phyloP scores from a whole-genome alignment of 2,329 filamentous ascomycete genomes.

The Xylaria sp. region DNA sequence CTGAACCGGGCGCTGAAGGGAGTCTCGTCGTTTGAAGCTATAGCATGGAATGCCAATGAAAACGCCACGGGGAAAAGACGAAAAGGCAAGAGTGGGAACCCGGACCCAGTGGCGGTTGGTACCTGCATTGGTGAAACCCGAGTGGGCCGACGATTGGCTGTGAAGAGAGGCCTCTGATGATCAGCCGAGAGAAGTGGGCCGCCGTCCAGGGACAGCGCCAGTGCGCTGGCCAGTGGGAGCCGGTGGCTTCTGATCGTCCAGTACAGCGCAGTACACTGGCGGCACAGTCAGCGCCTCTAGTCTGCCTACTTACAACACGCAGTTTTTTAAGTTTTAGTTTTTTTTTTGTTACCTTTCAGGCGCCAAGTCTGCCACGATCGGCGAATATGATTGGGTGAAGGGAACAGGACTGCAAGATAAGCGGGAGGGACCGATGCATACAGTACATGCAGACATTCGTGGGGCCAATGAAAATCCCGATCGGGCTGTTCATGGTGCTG shows the following conservation, averaged over 20 bases:
- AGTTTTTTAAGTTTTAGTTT: too few relatives aligned
- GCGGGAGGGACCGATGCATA: not conserved
- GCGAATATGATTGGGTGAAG: not conserved
- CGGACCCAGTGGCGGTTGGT: constrained; percentile 13
- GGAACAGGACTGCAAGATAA: not conserved
- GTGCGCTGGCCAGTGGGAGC: not conserved
- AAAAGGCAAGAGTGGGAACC: not conserved
- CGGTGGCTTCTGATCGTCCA: constrained; percentile 4
- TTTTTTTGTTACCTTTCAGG: too few relatives aligned
- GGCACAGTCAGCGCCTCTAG: not conserved
- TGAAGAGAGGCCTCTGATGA: not conserved
- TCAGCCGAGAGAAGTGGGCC: constrained; percentile 6
- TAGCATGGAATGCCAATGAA: constrained; percentile 7
- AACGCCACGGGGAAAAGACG: not conserved
- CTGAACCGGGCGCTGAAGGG: too few relatives aligned
- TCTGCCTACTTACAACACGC: not conserved
- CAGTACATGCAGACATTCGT: not conserved
- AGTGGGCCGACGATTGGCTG: constrained; percentile 14
- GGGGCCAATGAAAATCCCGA: not conserved
- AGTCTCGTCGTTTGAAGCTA: not conserved
- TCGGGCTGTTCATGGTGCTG: not conserved
- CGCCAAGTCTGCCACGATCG: too few relatives aligned
- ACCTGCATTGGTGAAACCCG: constrained; percentile 28
- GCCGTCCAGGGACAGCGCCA: not conserved
- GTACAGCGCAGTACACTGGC: constrained; percentile 3